Evolutionary conservation across 805 yeast genomes (phyloP).

Genomic region (Ogataea salicorniae): DNA sequence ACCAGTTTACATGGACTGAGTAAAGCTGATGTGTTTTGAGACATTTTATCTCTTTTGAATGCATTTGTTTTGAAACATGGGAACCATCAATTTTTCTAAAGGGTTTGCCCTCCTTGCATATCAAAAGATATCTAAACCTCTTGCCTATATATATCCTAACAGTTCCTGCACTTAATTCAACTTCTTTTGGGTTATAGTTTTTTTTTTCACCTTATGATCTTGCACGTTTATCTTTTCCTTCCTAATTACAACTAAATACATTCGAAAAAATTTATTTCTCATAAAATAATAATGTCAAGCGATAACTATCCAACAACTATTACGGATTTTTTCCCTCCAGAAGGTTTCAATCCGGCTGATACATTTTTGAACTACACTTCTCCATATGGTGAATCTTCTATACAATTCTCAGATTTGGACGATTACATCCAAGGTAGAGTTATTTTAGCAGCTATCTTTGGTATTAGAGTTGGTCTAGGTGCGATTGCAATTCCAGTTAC

Average conservation of each 20-base stretch:
- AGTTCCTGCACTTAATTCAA: no score
- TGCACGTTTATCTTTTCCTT: no score
- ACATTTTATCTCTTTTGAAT: no score
- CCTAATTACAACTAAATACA: no score
- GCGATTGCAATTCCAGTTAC: constrained; percentile 41
- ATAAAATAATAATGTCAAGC: constrained; percentile 3
- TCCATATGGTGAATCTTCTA: constrained; percentile 33
- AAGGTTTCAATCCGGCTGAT: constrained; percentile 14
- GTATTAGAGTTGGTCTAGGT: constrained; percentile 56
- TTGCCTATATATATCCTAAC: no score
- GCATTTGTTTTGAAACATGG: no score
- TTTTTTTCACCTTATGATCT: no score
- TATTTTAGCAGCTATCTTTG: constrained; percentile 43
- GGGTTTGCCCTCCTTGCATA: no score
- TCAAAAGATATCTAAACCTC: no score
- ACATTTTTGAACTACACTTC: constrained; percentile 37
- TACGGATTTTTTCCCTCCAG: constrained; percentile 9
- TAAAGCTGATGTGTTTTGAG: no score
- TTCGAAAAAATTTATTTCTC: background rate
- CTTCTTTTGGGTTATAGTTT: background rate
- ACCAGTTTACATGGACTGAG: no score
- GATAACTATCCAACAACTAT: background rate
- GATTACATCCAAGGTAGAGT: constrained; percentile 28
- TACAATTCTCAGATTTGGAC: constrained; percentile 41
- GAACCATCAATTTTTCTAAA: no score